Evolutionary conservation across 257 asterid species (phyloP), one percentile per base, ranked within the genome.

Genomic region (Fraxinus pennsylvanica): DNA sequence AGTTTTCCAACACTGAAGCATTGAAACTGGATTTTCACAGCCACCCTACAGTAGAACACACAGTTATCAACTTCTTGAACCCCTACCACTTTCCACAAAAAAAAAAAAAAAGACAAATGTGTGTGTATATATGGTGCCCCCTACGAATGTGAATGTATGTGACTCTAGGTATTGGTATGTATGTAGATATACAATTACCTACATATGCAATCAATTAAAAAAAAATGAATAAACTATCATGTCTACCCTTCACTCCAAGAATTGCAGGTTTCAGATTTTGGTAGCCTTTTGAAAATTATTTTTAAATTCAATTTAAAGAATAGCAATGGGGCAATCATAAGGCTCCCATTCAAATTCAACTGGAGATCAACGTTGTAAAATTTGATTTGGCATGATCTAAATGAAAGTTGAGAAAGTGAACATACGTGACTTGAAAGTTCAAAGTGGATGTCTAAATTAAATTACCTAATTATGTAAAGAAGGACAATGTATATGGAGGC

Each of bases 1-100:
- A 15, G 87, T 59, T 82, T 88, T 89, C 99, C 98, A 95, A 81
- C 91, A 78, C 68, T 87, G 90, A 76, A 93, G 90, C 81, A 83
- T 74, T 77, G 95, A 84, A 83, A 88, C 89, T 74, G 97, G 96
- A 82, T 87, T 86, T 76, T 73, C 91, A 84, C 87, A 78, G 61
- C 87, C 91, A 76, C 87, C 93, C 98, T 93, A 85, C 84, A 79
- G 85, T 17, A 86, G 74, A 82, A 81, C 63, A 76, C 50, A 71
- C 68, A 70, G 74, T 74, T 73, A 72, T 81, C 69, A 87, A 66
- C 47, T 78, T 27, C 73, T 39, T 72, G 68, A 82, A 9, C 73
- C 57, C 45, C 50, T 52, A 74, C 72, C 47, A 80, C 78, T 74
- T 79, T 81, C 68, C 79, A 45, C 66, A 38, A 22, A n/a, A 21